Evolutionary conservation across 1,284 basidiomycete genomes (phyloP).

Genomic region (Pyrrhoderma lamaoense): DNA sequence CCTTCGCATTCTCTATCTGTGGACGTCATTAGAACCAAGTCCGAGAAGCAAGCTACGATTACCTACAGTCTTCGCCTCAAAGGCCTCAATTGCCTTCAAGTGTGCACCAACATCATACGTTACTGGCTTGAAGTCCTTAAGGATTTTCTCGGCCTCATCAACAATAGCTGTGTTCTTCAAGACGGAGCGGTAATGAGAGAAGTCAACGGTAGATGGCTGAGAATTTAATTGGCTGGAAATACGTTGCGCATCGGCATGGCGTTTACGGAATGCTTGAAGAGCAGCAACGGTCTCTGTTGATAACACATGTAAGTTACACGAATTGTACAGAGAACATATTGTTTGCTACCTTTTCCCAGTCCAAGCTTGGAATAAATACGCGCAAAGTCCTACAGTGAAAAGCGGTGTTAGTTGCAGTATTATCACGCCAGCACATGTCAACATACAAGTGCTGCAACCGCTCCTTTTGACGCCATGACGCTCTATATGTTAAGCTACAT

Average conservation of each 20-base stretch:
- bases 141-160: conserved; percentile 86
- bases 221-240: conserved; percentile 61
- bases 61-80: conserved; percentile 94
- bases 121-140: conserved; percentile 90
- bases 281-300: conserved; percentile 76
- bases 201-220: conserved; percentile 79
- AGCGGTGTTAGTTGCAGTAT: conserved; percentile 8
- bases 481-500: conserved; percentile 9
- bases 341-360: conserved; percentile 76
- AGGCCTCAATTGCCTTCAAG: conserved; percentile 94
- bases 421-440: conserved; percentile 18
- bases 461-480: conserved; percentile 77
- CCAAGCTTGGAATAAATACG: conserved; percentile 88
- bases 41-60: conserved; percentile 3
- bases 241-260: conserved; percentile 84
- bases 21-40: conserved; percentile 8
- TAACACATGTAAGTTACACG: not conserved
- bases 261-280: conserved; percentile 95
- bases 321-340: not conserved
- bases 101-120: conserved; percentile 93
- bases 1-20: conserved; percentile 87
- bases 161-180: conserved; percentile 93
- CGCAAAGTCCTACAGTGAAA: conserved; percentile 69
- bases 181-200: conserved; percentile 85
- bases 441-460: conserved; percentile 69